These are phyloP conservation scores for Piromyces finnis DNA, from an alignment of 192 early-diverging fungal genomes.

Conservation along the genomic window DNA sequence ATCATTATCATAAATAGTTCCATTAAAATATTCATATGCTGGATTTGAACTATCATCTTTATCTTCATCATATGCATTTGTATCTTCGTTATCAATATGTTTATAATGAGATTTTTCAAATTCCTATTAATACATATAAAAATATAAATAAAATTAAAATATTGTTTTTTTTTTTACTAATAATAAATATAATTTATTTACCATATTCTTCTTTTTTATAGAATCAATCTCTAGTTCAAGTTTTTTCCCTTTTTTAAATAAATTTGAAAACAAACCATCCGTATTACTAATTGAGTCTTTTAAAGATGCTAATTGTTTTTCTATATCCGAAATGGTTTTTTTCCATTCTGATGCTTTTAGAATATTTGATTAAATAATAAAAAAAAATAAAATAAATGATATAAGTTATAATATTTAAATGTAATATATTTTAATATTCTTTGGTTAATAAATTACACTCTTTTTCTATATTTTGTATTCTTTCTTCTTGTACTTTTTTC, in stretches of 20 bases:
- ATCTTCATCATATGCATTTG: too few species aligned
- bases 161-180: too few species aligned
- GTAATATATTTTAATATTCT: too few species aligned
- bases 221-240: neutral
- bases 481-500: neutral
- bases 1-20: too few species aligned
- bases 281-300: neutral
- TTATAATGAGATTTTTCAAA: neutral
- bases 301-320: neutral
- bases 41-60: too few species aligned
- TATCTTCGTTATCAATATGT: neutral
- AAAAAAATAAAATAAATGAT: too few species aligned
- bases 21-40: too few species aligned
- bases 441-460: neutral
- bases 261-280: neutral
- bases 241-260: neutral
- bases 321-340: neutral
- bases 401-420: too few species aligned
- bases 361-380: neutral
- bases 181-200: neutral
- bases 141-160: too few species aligned
- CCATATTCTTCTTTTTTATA: neutral
- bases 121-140: neutral
- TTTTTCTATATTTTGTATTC: neutral
- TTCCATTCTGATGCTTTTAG: neutral